Conservation (phyloP, 2,329 filamentous ascomycete species). For the Cladosporium halotolerans region DNA sequence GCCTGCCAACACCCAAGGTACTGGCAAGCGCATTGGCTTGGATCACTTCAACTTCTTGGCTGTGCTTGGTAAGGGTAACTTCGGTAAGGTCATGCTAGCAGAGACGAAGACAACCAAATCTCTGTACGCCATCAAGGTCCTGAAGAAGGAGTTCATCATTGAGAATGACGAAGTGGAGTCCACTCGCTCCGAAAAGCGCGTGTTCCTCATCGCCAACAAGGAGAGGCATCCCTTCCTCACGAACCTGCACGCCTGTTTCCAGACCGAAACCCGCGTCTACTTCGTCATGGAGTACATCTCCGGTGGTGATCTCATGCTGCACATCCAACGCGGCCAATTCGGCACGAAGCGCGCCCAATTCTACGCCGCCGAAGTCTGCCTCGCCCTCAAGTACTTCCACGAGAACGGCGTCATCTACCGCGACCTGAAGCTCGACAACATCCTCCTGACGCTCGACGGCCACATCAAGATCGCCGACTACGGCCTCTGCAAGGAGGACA, state of each 20-base stretch:
- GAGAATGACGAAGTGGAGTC: constrained; percentile 99
- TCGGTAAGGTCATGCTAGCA: constrained; percentile 98
- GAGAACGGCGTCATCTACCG: constrained; percentile 98
- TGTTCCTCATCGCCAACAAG: constrained; percentile 94
- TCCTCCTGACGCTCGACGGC: constrained; percentile 86
- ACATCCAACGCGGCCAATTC: constrained; percentile 95
- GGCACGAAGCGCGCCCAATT: constrained; percentile 95
- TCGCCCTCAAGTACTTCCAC: constrained; percentile 98
- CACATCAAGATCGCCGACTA: constrained; percentile 99
- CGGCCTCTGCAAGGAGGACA: constrained; percentile 97
- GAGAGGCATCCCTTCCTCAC: constrained; percentile 94
- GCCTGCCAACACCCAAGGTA: constrained; percentile 62
- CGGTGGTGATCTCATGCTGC: constrained; percentile 96
- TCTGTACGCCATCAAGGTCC: constrained; percentile 94
- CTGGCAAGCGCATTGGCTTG: constrained; percentile 78
- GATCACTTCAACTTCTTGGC: constrained; percentile 99
- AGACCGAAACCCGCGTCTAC: constrained; percentile 96
- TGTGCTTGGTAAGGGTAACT: constrained; percentile 97
- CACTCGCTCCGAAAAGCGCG: constrained; percentile 93
- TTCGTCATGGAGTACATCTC: constrained; percentile 99
- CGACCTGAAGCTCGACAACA: constrained; percentile 77
- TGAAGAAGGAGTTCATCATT: constrained; percentile 99
- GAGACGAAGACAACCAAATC: constrained; percentile 91
- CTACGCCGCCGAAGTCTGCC: constrained; percentile 93
- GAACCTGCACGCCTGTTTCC: constrained; percentile 95